A percentile compares a stretch with the other conserved stretches of the same genome.
These are phyloP conservation scores for Lodderomyces jiufengensis DNA, from an alignment of 1,139 yeast species.

Conservation along the genomic window DNA sequence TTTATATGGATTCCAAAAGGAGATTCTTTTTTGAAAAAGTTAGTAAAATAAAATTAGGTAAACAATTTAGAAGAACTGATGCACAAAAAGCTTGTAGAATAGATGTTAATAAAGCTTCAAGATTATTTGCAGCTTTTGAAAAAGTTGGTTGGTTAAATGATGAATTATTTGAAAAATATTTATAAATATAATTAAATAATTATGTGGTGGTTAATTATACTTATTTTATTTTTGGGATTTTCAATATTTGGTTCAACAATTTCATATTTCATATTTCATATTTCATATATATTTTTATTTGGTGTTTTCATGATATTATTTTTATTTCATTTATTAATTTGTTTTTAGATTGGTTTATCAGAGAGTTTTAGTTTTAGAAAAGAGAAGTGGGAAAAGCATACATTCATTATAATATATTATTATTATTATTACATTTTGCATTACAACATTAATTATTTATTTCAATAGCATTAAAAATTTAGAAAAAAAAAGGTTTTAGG, in stretches of 20 bases:
- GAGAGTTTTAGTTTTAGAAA: too few species aligned
- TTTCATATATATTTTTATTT: too few species aligned
- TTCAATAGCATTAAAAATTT: too few species aligned
- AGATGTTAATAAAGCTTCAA: constrained; percentile 93
- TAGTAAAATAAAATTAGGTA: constrained; percentile 63
- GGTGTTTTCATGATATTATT: too few species aligned
- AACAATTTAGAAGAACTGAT: constrained; percentile 93
- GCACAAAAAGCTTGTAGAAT: constrained; percentile 97
- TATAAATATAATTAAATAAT: constrained; percentile 6
- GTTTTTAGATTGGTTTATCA: too few species aligned
- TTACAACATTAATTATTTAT: too few species aligned
- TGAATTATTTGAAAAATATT: constrained; percentile 56
- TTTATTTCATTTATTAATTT: too few species aligned
- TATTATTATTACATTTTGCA: too few species aligned
- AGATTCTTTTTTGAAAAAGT: constrained; percentile 88
- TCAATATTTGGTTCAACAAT: not conserved
- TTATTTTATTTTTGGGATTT: not conserved
- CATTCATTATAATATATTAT: too few species aligned
- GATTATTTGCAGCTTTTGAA: constrained; percentile 89
- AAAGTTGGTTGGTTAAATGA: constrained; percentile 95
- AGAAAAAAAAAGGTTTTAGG: too few species aligned
- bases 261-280: too few species aligned
- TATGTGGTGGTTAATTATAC: not conserved
- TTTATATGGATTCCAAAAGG: constrained; percentile 88
- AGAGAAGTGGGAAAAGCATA: too few species aligned